Conservation (phyloP, 108 stramenopile genomes). For the Asterionellopsis glacialis region DNA sequence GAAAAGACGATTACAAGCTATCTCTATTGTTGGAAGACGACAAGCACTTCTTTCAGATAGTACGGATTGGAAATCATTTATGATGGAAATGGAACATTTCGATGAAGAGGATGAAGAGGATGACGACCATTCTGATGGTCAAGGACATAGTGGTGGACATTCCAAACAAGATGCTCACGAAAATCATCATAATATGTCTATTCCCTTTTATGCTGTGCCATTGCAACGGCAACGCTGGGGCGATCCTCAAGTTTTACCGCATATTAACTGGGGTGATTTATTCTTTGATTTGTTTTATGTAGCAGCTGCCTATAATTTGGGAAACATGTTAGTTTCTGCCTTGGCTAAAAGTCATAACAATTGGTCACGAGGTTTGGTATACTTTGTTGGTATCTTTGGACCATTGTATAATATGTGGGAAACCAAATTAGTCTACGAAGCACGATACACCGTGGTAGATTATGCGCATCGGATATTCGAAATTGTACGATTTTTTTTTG, state of each 20-base stretch:
- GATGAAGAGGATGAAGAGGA: too few relatives aligned
- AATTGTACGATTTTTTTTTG: constrained; percentile 3
- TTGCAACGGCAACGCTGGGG: constrained; percentile 19
- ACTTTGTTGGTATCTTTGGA: constrained; percentile 32
- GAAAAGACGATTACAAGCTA: too few relatives aligned
- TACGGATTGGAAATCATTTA: too few relatives aligned
- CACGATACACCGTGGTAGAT: constrained; percentile 19
- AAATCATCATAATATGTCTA: background rate
- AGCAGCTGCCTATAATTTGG: constrained; percentile 34
- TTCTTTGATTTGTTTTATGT: constrained; percentile 36
- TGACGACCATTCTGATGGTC: too few relatives aligned
- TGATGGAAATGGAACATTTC: too few relatives aligned
- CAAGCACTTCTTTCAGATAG: too few relatives aligned
- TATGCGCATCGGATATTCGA: constrained; percentile 25
- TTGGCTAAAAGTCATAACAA: background rate
- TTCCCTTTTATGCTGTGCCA: constrained; percentile 12
- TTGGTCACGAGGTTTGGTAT: constrained; percentile 25
- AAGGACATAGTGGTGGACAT: too few relatives aligned
- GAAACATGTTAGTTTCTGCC: constrained; percentile 10
- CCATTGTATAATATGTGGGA: constrained; percentile 25
- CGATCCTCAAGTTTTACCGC: constrained; percentile 12
- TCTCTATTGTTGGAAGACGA: too few relatives aligned
- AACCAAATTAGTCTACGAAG: constrained; percentile 17
- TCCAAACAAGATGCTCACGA: background rate
- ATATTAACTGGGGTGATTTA: constrained; percentile 12